Conservation (phyloP, 106 monocot genomes). For the Posidonia australis region DNA sequence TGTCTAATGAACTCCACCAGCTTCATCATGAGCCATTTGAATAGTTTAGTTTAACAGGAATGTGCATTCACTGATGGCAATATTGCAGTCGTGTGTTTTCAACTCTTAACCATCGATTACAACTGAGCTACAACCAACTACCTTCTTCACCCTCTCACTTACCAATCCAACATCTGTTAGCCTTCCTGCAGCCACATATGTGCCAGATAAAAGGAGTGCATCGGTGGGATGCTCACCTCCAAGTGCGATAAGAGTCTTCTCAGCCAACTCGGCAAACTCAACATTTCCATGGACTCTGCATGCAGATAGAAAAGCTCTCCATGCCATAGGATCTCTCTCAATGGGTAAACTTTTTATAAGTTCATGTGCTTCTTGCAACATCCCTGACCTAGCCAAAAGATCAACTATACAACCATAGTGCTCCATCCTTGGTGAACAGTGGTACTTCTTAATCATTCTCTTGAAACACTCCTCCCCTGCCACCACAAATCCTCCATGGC, state of each 20-base stretch:
- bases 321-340: constrained; percentile 30
- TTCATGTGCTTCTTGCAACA: constrained; percentile 40
- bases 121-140: constrained; percentile 29
- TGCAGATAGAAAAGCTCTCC: constrained; percentile 44
- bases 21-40: too few species aligned
- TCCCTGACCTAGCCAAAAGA: constrained; percentile 38
- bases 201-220: constrained; percentile 23
- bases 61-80: too few species aligned
- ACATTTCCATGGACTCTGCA: constrained; percentile 36
- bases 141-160: constrained; percentile 17
- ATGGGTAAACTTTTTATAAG: constrained; percentile 29
- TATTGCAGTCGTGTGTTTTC: too few species aligned
- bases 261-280: constrained; percentile 19
- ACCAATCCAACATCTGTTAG: constrained; percentile 6
- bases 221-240: constrained; percentile 29
- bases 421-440: constrained; percentile 14
- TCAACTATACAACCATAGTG: constrained; percentile 57
- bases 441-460: constrained; percentile 25
- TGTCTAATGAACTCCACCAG: too few species aligned
- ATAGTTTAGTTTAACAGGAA: too few species aligned
- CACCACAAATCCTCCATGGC: constrained; percentile 34
- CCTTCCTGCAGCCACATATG: constrained; percentile 24
- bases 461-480: constrained; percentile 23
- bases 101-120: constrained; percentile 15
- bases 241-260: constrained; percentile 15